A percentile compares a stretch with the other conserved stretches of the same genome.
phyloP scores from a whole-genome alignment of 306 rosid species.

The Adenanthera pavonina region DNA sequence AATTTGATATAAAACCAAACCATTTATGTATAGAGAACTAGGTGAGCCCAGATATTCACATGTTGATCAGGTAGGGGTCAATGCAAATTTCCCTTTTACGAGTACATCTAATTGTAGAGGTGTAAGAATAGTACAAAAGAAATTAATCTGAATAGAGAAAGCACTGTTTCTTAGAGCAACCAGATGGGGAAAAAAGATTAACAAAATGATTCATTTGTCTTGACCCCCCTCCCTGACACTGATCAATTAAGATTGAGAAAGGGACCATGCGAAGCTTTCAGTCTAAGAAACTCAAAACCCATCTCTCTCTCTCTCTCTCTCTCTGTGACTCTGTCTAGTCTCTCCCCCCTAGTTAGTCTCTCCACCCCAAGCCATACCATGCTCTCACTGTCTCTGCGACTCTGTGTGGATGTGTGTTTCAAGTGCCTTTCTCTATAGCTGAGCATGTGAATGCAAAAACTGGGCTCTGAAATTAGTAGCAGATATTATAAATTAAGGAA shows the following conservation, averaged over 20 bases:
- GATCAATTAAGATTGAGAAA: conserved; percentile 28
- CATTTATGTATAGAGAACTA: background rate
- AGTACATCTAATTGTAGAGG: background rate
- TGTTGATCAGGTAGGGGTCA: background rate
- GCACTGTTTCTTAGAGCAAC: conserved; percentile 10
- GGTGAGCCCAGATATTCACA: background rate
- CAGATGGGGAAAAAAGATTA: conserved; percentile 17
- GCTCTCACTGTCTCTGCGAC: background rate
- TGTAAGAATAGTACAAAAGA: background rate
- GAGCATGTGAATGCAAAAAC: conserved; percentile 33
- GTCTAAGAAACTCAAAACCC: conserved; percentile 35
- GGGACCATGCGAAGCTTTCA: conserved; percentile 36
- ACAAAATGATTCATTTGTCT: conserved; percentile 31
- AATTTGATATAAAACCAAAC: background rate
- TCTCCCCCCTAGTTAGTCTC: background rate
- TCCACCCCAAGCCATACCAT: background rate
- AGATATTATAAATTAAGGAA: conserved; percentile 21
- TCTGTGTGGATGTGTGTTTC: background rate
- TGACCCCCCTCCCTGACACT: background rate
- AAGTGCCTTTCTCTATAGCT: background rate
- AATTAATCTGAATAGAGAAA: conserved; percentile 10
- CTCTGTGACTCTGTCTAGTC: background rate
- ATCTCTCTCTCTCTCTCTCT: background rate
- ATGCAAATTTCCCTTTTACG: background rate
- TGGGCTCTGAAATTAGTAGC: conserved; percentile 45